Conservation (phyloP, 2,329 filamentous ascomycete genomes). For the Nigrospora oryzae region DNA sequence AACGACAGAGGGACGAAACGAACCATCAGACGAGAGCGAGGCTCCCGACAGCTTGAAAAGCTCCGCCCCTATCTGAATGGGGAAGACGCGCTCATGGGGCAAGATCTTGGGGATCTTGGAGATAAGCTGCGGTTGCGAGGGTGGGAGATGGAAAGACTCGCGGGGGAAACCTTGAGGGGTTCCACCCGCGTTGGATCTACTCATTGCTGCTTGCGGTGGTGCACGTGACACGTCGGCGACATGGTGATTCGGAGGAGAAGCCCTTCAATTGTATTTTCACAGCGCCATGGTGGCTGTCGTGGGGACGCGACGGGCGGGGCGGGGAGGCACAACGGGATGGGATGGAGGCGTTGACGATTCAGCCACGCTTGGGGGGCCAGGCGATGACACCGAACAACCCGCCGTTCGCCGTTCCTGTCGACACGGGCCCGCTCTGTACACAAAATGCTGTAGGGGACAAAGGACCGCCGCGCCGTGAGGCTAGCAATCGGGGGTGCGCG, state of each 20-base stretch:
- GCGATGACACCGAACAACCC: too few relatives aligned
- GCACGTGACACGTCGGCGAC: conserved; percentile 2
- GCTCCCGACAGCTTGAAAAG: conserved; percentile 67
- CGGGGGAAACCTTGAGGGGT: conserved; percentile 13
- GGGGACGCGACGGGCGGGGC: too few relatives aligned
- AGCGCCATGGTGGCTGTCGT: too few relatives aligned
- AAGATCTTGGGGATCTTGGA: conserved; percentile 47
- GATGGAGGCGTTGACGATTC: too few relatives aligned
- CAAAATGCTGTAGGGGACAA: too few relatives aligned
- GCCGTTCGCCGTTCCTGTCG: too few relatives aligned
- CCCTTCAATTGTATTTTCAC: too few relatives aligned
- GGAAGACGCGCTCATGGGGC: conserved; percentile 65
- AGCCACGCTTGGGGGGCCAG: too few relatives aligned
- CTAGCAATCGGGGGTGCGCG: too few relatives aligned
- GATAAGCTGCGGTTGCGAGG: conserved; percentile 24
- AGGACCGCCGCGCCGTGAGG: too few relatives aligned
- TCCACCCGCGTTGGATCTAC: conserved; percentile 18
- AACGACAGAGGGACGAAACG: conserved; percentile 17
- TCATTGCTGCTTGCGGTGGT: conserved; percentile 13
- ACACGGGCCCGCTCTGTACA: too few relatives aligned
- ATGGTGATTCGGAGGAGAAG: background rate
- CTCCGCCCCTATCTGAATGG: conserved; percentile 65
- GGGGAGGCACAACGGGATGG: too few relatives aligned
- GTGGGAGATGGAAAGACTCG: conserved; percentile 15
- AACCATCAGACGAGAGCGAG: conserved; percentile 65